These are phyloP conservation scores for Hansenula lynferdii DNA, from an alignment of 1,139 yeast species.

Conservation along the genomic window DNA sequence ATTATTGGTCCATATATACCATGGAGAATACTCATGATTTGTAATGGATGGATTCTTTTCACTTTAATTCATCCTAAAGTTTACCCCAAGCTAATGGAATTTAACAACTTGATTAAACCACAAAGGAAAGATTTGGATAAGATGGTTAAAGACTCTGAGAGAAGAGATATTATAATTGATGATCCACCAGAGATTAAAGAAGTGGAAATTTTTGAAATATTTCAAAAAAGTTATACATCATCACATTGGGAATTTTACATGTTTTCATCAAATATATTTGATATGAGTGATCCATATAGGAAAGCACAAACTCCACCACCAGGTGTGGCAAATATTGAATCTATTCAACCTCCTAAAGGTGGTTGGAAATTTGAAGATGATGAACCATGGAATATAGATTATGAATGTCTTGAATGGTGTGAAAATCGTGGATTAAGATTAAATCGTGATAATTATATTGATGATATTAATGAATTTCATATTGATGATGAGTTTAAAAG, in stretches of 20 bases:
- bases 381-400: conserved; percentile 65
- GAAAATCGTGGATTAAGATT: conserved; percentile 45
- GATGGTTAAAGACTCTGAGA: conserved; percentile 32
- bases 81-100: conserved; percentile 30
- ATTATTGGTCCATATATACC: conserved; percentile 62
- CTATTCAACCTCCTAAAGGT: conserved; percentile 64
- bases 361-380: conserved; percentile 73
- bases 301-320: conserved; percentile 58
- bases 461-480: conserved; percentile 44
- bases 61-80: conserved; percentile 52
- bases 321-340: conserved; percentile 53
- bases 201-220: conserved; percentile 76
- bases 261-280: conserved; percentile 48
- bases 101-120: conserved; percentile 15
- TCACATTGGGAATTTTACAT: conserved; percentile 55
- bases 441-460: conserved; percentile 42
- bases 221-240: conserved; percentile 58
- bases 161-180: conserved; percentile 56
- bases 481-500: conserved; percentile 52
- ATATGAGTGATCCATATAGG: conserved; percentile 44
- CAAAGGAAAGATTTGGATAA: conserved; percentile 21
- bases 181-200: conserved; percentile 55
- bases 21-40: conserved; percentile 57
- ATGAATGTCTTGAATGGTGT: conserved; percentile 48
- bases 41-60: conserved; percentile 50